phyloP scores from a whole-genome alignment of 2,329 filamentous ascomycete species.

The Hymenoscyphus occultus region DNA sequence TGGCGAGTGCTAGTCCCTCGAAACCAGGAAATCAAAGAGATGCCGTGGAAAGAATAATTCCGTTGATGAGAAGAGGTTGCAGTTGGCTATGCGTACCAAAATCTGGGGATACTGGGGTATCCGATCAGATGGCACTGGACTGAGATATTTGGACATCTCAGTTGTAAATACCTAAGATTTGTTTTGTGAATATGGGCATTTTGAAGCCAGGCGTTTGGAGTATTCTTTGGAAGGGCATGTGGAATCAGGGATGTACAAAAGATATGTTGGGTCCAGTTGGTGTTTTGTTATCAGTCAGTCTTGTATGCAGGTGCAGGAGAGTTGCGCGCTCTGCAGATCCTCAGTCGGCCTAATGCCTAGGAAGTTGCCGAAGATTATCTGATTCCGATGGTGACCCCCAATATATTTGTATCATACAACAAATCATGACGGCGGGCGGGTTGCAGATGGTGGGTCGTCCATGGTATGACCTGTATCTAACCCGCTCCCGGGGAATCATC shows the following conservation, averaged over 20 bases:
- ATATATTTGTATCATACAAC: neutral
- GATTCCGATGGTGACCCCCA: neutral
- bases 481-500: neutral
- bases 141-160: neutral
- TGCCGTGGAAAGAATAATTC: conserved; percentile 34
- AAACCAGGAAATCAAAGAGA: conserved; percentile 34
- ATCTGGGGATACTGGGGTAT: neutral
- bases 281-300: neutral
- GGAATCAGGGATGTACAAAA: neutral
- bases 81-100: conserved; percentile 37
- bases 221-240: neutral
- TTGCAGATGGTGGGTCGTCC: neutral
- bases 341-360: neutral
- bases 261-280: neutral
- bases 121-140: conserved; percentile 16
- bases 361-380: neutral
- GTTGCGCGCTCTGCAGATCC: conserved; percentile 1
- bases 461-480: neutral
- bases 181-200: neutral
- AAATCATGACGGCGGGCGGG: neutral
- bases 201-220: conserved; percentile 7
- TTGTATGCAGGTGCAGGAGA: conserved; percentile 1
- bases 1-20: conserved; percentile 25
- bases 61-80: conserved; percentile 37
- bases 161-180: neutral